A percentile compares a stretch with the other conserved stretches of the same genome.
Conservation (phyloP, 495 filamentous ascomycete genomes). For the Aspergillus haitiensis region DNA sequence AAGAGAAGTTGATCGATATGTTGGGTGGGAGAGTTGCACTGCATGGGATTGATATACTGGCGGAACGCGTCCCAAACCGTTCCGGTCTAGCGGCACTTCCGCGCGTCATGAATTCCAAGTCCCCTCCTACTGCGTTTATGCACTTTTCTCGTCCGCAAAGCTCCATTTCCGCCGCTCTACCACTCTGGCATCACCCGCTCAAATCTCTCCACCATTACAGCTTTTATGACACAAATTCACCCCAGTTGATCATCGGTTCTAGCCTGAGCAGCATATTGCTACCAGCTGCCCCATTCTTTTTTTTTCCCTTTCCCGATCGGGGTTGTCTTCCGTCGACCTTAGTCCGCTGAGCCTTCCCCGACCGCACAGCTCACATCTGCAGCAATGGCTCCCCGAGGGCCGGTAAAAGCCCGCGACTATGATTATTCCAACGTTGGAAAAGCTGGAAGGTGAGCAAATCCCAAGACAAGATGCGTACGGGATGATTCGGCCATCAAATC, state of each 20-base stretch:
- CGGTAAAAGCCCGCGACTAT: conserved; percentile 54
- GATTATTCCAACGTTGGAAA: conserved; percentile 66
- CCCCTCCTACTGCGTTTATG: conserved; percentile 28
- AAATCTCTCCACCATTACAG: neutral
- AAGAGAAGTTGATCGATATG: too few relatives aligned
- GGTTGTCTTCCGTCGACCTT: neutral
- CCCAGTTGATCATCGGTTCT: neutral
- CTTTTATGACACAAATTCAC: neutral
- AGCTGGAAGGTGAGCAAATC: conserved; percentile 55
- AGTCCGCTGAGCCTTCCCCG: conserved; percentile 3
- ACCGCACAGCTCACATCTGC: conserved; percentile 18
- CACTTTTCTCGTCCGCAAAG: conserved; percentile 13
- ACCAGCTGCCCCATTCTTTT: neutral
- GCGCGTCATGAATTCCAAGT: conserved; percentile 41
- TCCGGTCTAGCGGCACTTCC: conserved; percentile 41
- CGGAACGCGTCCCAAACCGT: conserved; percentile 43
- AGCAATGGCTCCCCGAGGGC: conserved; percentile 50
- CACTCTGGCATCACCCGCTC: neutral
- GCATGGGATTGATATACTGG: neutral
- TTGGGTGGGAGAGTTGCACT: neutral
- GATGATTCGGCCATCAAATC: neutral
- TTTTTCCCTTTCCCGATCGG: neutral
- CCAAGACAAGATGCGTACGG: neutral
- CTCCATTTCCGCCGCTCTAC: too few relatives aligned
- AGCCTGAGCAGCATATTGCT: neutral